Conservation (phyloP, 306 rosid genomes). For the Rosa multiflora region DNA sequence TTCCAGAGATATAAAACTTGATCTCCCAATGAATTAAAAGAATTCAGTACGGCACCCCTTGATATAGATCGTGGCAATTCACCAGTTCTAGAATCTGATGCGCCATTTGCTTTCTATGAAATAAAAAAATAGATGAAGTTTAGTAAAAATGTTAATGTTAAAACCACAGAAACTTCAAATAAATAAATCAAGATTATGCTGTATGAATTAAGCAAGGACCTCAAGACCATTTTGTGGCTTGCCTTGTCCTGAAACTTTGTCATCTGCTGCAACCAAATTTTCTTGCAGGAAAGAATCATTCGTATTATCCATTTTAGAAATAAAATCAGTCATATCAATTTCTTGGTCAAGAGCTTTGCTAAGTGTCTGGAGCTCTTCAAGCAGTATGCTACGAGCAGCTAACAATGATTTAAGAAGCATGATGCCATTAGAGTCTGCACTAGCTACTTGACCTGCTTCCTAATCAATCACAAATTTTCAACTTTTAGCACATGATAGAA, state of each 20-base stretch:
- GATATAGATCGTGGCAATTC: conserved; percentile 45
- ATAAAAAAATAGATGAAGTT: conserved; percentile 9
- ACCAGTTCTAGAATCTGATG: conserved; percentile 39
- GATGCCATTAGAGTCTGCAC: conserved; percentile 44
- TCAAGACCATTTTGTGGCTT: conserved; percentile 68
- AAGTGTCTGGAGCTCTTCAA: too few species aligned
- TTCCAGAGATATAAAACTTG: conserved; percentile 82
- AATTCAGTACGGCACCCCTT: conserved; percentile 44
- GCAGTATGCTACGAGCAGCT: too few species aligned
- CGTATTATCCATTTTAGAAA: conserved; percentile 55
- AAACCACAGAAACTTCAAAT: too few species aligned
- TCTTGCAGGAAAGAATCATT: conserved; percentile 40
- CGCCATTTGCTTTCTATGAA: conserved; percentile 48
- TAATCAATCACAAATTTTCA: conserved; percentile 40
- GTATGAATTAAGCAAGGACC: conserved; percentile 61
- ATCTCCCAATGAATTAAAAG: conserved; percentile 60
- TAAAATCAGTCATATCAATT: conserved; percentile 66
- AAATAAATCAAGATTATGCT: conserved; percentile 11
- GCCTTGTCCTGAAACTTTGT: conserved; percentile 56
- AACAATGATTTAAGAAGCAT: conserved; percentile 61
- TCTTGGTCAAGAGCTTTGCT: too few species aligned
- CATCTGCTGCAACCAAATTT: conserved; percentile 36
- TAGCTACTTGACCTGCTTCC: conserved; percentile 40
- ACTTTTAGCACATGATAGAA: conserved; percentile 30
- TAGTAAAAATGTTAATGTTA: conserved; percentile 22